phyloP scores from a whole-genome alignment of 495 filamentous ascomycete species.

The Ascobolus immersus region DNA sequence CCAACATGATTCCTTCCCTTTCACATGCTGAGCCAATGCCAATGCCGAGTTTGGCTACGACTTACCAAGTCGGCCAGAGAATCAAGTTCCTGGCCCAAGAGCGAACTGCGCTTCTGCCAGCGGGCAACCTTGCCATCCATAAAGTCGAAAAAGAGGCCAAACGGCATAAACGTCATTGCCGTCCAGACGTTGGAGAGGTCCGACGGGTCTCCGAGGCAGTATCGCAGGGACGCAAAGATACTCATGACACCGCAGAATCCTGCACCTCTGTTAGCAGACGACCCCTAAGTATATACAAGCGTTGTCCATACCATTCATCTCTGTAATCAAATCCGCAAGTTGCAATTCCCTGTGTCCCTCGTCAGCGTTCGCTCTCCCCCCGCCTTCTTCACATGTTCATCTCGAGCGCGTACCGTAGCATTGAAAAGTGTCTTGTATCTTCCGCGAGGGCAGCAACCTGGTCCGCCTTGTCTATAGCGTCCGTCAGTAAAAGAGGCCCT shows the following conservation, averaged over 20 bases:
- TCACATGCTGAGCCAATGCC: too few species aligned
- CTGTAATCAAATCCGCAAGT: constrained; percentile 83
- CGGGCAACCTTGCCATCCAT: constrained; percentile 91
- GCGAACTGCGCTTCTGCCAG: constrained; percentile 80
- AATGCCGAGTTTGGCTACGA: background rate
- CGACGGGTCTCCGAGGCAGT: constrained; percentile 52
- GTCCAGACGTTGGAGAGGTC: constrained; percentile 43
- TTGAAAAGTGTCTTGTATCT: constrained; percentile 27
- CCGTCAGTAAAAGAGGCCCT: too few species aligned
- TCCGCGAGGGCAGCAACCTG: constrained; percentile 1
- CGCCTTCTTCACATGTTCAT: constrained; percentile 4
- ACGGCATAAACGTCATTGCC: constrained; percentile 69
- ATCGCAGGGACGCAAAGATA: constrained; percentile 83
- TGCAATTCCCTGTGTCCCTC: constrained; percentile 43
- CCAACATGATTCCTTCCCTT: too few species aligned
- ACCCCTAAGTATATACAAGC: background rate
- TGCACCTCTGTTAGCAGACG: constrained; percentile 11
- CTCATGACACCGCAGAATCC: constrained; percentile 75
- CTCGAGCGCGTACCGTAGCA: constrained; percentile 31
- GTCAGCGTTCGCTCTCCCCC: constrained; percentile 11
- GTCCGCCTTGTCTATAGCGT: constrained; percentile 7
- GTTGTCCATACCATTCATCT: constrained; percentile 50
- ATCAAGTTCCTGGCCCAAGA: constrained; percentile 96
- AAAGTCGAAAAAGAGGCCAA: constrained; percentile 93
- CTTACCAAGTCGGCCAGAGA: constrained; percentile 86